Evolutionary conservation across 257 asterid species (phyloP), one percentile per base, ranked within the genome.

Genomic region (Cinchona pubescens): DNA sequence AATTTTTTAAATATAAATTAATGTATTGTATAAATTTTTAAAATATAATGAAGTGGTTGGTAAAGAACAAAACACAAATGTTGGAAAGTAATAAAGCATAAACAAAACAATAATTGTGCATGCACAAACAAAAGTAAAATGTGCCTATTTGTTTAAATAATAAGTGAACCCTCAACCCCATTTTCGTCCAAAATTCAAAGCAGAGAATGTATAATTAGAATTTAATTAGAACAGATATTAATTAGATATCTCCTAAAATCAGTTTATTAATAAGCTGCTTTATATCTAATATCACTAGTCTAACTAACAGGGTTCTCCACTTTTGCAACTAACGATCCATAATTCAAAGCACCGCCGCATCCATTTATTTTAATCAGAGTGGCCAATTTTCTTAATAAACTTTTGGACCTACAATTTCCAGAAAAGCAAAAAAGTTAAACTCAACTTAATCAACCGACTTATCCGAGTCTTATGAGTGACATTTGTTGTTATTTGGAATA

Each of bases 311-410:
- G 16, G 55, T 18, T n/a, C 58, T 19, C 58, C 58, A 51, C 58
- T 51, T 46, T 51, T 18, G 58, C 5, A 51, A 18, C 58, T 7
- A 55, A 55, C 2, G 13, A 55, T 55, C 60, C 38, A 56, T 72
- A 69, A 66, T 67, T 40, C 29, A 42, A 37, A 75, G 60, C 74
- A 55, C 74, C 67, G 68, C 74, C 74, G 79, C 48, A 25, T 55
- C 34, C 37, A 40, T 5, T 40, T 40, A 40, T 4, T 40, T 40
- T 38, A 76, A 29, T 27, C 7, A 68, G 58, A 69, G 75, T 75
- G 56, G 45, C 60, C 60, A n/a, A 21, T n/a, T 67, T 67, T 67
- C 29, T 18, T 75, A 3, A 53, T 37, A 18, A 40, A 43, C 25
- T 37, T 49, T 64, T 65, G 34, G 46, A 45, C 63, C 71, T 15